Evolutionary conservation across 2,329 filamentous ascomycete genomes (phyloP).

Genomic region (Ophiostoma himal-ulmi): DNA sequence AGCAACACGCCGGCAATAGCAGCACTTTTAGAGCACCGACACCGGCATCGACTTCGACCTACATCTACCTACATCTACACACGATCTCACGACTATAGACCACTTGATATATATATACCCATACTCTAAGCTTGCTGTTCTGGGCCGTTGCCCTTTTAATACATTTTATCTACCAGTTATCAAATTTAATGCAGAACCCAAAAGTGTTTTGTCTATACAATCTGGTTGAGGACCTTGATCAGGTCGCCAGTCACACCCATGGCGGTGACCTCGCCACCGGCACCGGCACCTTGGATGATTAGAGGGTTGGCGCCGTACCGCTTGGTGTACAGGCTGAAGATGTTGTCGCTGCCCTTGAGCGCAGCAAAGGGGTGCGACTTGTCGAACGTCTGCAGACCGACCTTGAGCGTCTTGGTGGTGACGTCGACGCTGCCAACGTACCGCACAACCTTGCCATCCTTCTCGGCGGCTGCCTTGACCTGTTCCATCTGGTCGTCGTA

Average conservation of each 20-base stretch:
- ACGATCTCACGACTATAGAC: constrained; percentile 1
- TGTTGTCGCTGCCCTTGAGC: constrained; percentile 96
- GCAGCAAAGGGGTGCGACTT: constrained; percentile 85
- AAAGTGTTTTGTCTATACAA: constrained; percentile 38
- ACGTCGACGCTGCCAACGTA: constrained; percentile 94
- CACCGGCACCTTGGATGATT: constrained; percentile 90
- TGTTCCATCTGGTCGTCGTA: constrained; percentile 90
- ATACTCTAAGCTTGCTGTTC: neutral
- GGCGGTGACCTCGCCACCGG: constrained; percentile 90
- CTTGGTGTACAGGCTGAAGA: constrained; percentile 97
- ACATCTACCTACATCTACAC: neutral
- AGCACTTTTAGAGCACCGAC: neutral
- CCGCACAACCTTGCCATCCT: constrained; percentile 82
- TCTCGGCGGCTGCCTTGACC: constrained; percentile 76
- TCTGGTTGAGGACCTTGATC: constrained; percentile 75
- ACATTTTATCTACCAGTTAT: too few species aligned
- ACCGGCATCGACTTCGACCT: neutral
- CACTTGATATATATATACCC: neutral
- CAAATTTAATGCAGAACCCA: neutral
- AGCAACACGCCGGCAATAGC: neutral
- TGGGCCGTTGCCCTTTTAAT: too few species aligned
- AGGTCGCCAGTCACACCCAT: constrained; percentile 96
- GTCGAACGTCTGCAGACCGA: constrained; percentile 86
- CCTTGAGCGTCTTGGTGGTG: constrained; percentile 72
- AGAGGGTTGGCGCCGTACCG: constrained; percentile 87